These are phyloP conservation scores for Micromonas pusilla DNA, from an alignment of 139 green algal species.

Conservation along the genomic window DNA sequence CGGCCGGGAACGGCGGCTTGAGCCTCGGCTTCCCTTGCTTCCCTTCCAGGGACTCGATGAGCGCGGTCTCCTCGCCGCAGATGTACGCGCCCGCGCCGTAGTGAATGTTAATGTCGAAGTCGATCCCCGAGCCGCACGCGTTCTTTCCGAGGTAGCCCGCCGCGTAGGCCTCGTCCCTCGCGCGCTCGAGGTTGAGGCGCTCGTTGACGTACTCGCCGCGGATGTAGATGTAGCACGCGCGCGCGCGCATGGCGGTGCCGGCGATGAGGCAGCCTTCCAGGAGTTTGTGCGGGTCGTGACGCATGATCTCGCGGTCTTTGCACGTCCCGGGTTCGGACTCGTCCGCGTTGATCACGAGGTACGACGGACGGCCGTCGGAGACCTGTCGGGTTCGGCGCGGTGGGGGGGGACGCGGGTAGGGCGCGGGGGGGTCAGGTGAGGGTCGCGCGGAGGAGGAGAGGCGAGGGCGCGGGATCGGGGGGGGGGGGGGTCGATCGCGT, in stretches of 20 bases:
- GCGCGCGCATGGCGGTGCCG: slow-evolving; percentile 77
- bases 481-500: no score
- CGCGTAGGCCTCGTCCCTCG: slow-evolving; percentile 42
- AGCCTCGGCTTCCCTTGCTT: slow-evolving; percentile 94
- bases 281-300: slow-evolving; percentile 95
- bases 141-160: slow-evolving; percentile 72
- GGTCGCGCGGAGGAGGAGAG: no score
- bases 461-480: no score
- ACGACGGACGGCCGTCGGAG: slow-evolving; percentile 80
- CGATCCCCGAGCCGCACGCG: slow-evolving; percentile 81
- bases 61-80: slow-evolving; percentile 95
- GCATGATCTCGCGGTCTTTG: slow-evolving; percentile 96
- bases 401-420: background rate
- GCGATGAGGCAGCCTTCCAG: slow-evolving; percentile 95
- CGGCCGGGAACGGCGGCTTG: slow-evolving; percentile 95
- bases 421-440: background rate
- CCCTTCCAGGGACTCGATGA: slow-evolving; percentile 94
- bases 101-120: slow-evolving; percentile 93
- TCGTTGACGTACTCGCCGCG: slow-evolving; percentile 94
- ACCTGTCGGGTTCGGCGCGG: slow-evolving; percentile 45
- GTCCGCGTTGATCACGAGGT: slow-evolving; percentile 95
- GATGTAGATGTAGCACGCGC: slow-evolving; percentile 94
- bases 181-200: slow-evolving; percentile 51
- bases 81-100: slow-evolving; percentile 97
- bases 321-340: slow-evolving; percentile 96